A percentile compares a stretch with the other conserved stretches of the same genome.
phyloP scores from a whole-genome alignment of 148 eudicot species.

The Heliosperma pusillum region DNA sequence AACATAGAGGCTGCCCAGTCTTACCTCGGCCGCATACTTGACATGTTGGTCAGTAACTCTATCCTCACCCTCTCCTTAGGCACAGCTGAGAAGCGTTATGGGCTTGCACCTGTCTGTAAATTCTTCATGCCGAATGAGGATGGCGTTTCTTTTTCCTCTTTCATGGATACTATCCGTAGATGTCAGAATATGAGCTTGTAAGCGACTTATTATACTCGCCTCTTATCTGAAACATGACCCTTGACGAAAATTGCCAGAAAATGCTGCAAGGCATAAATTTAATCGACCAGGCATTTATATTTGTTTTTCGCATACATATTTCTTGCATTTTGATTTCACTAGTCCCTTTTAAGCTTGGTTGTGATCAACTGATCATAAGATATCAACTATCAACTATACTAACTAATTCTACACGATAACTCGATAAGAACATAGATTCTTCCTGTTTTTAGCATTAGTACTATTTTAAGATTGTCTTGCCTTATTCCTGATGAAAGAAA shows the following conservation, averaged over 20 bases:
- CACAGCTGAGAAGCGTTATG: constrained; percentile 43
- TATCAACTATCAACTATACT: too few relatives aligned
- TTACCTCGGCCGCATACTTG: constrained; percentile 48
- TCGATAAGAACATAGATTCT: too few relatives aligned
- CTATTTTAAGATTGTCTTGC: too few relatives aligned
- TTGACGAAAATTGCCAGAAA: neutral
- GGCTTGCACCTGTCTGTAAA: constrained; percentile 52
- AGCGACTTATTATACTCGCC: neutral
- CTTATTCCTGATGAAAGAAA: too few relatives aligned
- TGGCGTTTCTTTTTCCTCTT: constrained; percentile 29
- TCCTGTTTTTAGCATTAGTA: too few relatives aligned
- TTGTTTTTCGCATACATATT: too few relatives aligned
- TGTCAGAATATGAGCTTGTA: neutral
- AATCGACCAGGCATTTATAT: too few relatives aligned
- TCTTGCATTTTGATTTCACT: too few relatives aligned
- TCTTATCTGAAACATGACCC: neutral
- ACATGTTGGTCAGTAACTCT: constrained; percentile 42
- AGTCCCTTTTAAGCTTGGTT: too few relatives aligned
- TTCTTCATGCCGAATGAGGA: constrained; percentile 46
- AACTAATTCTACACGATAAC: too few relatives aligned
- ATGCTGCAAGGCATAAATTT: too few relatives aligned
- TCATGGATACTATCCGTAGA: neutral
- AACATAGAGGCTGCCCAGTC: neutral
- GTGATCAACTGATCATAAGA: too few relatives aligned
- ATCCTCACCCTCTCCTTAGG: constrained; percentile 36